Evolutionary conservation across 2,329 filamentous ascomycete species (phyloP).

Genomic region (Pseudocercospora musae): DNA sequence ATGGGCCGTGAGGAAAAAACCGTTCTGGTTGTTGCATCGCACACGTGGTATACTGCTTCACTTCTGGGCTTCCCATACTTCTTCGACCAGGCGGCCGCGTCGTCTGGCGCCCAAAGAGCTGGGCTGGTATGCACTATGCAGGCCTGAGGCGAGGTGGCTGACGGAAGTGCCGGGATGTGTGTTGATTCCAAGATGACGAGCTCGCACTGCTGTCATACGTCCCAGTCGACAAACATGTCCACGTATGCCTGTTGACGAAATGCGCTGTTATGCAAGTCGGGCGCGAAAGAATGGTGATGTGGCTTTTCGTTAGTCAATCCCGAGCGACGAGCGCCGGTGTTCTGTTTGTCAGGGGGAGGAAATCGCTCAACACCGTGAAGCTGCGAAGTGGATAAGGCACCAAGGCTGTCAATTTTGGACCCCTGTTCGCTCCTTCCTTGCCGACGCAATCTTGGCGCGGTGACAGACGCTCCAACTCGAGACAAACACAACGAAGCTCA

Average conservation of each 20-base stretch:
- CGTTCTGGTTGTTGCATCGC: neutral
- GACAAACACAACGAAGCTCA: constrained; percentile 6
- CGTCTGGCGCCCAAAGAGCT: neutral
- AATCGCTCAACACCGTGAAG: neutral
- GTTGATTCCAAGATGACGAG: neutral
- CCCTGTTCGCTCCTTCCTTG: neutral
- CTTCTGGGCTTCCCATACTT: neutral
- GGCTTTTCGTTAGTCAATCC: neutral
- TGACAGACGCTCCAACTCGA: neutral
- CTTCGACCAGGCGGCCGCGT: neutral
- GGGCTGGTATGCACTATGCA: neutral
- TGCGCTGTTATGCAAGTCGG: neutral
- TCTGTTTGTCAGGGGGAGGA: neutral
- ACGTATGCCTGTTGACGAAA: neutral
- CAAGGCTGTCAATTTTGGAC: neutral
- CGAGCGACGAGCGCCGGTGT: neutral
- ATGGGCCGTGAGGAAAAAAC: neutral
- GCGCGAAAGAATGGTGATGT: neutral
- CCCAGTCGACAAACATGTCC: neutral
- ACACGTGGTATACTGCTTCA: neutral
- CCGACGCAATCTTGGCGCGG: neutral
- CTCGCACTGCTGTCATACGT: neutral
- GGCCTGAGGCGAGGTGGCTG: neutral
- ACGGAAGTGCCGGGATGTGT: neutral
- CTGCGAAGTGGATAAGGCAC: neutral